Base-by-base conservation (phyloP, 345 rosid species). In the Crucihimalaya himalaica region DNA sequence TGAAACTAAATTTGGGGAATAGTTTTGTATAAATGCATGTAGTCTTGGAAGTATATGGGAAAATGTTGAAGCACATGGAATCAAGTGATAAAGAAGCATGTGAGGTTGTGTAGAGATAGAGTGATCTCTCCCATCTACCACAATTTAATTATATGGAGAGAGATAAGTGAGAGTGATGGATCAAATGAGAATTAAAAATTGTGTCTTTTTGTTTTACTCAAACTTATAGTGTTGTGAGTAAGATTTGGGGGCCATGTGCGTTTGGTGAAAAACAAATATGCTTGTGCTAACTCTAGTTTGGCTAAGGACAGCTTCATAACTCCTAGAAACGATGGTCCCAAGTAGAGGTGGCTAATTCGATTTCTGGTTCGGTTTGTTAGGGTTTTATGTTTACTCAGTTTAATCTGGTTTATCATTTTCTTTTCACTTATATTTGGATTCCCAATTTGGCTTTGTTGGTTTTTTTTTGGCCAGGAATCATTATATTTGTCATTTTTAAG, bases 41-140 rank as follows among this genome's bases (percentile, higher is more conserved):
- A 70, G 3, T n/a, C 23, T 56, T 71, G 80, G 80, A 71, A 65
- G 68, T 71, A 78, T 71, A 8, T 66, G 51, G 18, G 63, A 52
- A 48, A 45, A 63, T 37, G 18, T 53, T n/a, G 15, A 55, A 37
- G 68, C 80, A 77, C 68, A 77, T 77, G 77, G 77, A 58, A 25
- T 57, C 42, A 71, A 77, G 72, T 56, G 80, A 77, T 51, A 64
- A 71, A 71, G 72, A 65, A 71, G 80, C 80, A 71, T 77, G 72
- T 77, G 76, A 65, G 72, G 80, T 35, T 76, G 80, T 71, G 48
- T 71, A 64, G 50, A 71, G 80, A 77, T 28, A 76, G 76, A 70
- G 66, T 70, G 75, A 47, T 47, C 20, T 64, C 54, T 77, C 39
- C 32, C 72, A 77, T 77, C 76, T 57, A 71, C 80, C 80, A 77